Percentiles rank a stretch among this genome's conserved stretches.
phyloP scores from a whole-genome alignment of 202 grass and related monocot genomes.

The Schoenoplectus tabernaemontani region DNA sequence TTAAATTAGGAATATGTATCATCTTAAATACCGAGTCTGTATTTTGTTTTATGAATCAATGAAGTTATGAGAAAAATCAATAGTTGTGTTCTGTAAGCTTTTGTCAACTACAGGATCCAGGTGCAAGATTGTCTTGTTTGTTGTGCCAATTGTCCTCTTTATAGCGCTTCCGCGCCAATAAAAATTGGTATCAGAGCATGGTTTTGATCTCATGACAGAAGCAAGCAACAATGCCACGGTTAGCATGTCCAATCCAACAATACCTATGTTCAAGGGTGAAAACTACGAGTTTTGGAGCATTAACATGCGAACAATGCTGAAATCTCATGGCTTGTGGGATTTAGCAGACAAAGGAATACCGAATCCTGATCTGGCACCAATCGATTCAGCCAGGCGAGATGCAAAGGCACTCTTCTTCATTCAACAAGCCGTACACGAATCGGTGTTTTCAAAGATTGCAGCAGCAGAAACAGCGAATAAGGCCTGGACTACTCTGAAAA shows the following conservation, averaged over 20 bases:
- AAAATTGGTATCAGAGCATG: no score
- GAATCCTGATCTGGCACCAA: background rate
- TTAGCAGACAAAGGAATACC: background rate
- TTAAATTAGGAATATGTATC: no score
- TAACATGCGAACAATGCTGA: background rate
- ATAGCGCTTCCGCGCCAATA: no score
- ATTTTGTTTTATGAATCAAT: no score
- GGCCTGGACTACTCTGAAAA: background rate
- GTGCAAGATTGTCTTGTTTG: no score
- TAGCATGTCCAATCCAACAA: background rate
- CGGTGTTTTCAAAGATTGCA: background rate
- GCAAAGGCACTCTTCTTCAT: background rate
- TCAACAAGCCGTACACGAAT: background rate
- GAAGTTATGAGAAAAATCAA: no score
- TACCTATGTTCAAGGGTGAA: background rate
- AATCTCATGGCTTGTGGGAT: background rate
- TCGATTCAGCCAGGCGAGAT: background rate
- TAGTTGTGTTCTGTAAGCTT: no score
- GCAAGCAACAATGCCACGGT: no score
- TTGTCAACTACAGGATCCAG: no score
- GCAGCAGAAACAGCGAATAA: background rate
- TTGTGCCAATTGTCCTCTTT: no score
- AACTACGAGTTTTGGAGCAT: background rate
- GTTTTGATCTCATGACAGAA: no score
- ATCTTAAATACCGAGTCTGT: no score